A percentile compares a stretch with the other conserved stretches of the same genome.
Evolutionary conservation across 192 early-diverging fungal species (phyloP).

Genomic region (Diversispora epigaea): DNA sequence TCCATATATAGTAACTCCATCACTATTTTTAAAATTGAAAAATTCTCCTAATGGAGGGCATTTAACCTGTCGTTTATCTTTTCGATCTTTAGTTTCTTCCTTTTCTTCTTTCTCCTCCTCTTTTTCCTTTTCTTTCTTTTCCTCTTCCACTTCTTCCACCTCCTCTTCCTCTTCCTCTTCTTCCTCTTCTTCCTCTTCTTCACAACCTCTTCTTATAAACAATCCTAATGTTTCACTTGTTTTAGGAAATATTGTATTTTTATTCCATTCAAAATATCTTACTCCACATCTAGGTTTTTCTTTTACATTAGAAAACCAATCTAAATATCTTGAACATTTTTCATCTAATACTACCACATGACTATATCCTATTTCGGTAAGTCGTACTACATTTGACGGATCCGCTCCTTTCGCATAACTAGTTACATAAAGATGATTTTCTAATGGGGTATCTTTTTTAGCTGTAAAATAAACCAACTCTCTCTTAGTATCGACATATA

Average conservation of each 20-base stretch:
- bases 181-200: conserved; percentile 19
- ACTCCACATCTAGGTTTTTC: conserved; percentile 44
- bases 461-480: conserved; percentile 62
- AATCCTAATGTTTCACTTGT: conserved; percentile 9
- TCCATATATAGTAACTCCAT: conserved; percentile 55
- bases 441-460: conserved; percentile 56
- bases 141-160: no score
- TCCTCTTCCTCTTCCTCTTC: neutral
- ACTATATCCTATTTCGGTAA: conserved; percentile 53
- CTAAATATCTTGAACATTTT: conserved; percentile 43
- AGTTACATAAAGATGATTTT: conserved; percentile 63
- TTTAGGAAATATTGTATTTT: conserved; percentile 22
- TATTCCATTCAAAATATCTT: conserved; percentile 40
- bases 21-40: conserved; percentile 53
- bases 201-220: neutral
- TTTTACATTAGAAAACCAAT: conserved; percentile 49
- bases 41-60: conserved; percentile 46
- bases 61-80: conserved; percentile 9
- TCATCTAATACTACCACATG: conserved; percentile 47
- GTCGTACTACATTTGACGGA: conserved; percentile 27
- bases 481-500: conserved; percentile 52
- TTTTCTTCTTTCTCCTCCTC: no score
- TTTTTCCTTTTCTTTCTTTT: no score
- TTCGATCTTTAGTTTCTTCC: no score
- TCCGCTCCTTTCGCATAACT: conserved; percentile 34